Percentiles rank a stretch among this genome's conserved stretches.
Conservation (phyloP, 148 eudicot genomes). For the Spergularia marina region DNA sequence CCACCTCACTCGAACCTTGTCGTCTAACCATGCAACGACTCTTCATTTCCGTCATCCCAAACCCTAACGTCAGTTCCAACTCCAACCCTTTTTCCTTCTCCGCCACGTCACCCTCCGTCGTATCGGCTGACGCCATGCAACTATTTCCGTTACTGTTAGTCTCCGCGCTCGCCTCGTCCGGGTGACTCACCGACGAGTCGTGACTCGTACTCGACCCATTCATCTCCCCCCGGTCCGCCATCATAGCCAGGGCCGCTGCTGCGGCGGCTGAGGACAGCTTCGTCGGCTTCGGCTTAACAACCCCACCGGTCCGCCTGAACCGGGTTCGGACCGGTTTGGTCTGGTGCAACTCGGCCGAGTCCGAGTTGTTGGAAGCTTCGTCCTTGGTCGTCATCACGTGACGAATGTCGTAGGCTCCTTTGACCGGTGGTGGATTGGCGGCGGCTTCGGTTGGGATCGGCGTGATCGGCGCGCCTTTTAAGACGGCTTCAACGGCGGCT, state of each 20-base stretch:
- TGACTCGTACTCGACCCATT: slow-evolving; percentile 53
- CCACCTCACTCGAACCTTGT: background rate
- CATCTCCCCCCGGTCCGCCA: slow-evolving; percentile 26
- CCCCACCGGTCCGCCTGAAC: slow-evolving; percentile 47
- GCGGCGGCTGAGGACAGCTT: background rate
- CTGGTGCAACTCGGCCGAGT: slow-evolving; percentile 35
- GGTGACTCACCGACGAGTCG: slow-evolving; percentile 67
- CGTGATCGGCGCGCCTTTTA: slow-evolving; percentile 56
- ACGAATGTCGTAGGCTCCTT: slow-evolving; percentile 59
- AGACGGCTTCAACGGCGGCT: slow-evolving; percentile 60
- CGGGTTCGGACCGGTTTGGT: slow-evolving; percentile 42
- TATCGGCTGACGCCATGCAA: slow-evolving; percentile 34
- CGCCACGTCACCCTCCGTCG: slow-evolving; percentile 24
- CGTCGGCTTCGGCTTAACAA: slow-evolving; percentile 32
- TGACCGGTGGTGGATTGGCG: slow-evolving; percentile 45
- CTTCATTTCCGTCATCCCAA: slow-evolving; percentile 16
- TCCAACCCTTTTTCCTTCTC: slow-evolving; percentile 33
- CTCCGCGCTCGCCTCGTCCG: slow-evolving; percentile 34
- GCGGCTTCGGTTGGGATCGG: slow-evolving; percentile 43
- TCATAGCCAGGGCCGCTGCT: background rate
- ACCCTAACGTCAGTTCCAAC: slow-evolving; percentile 59
- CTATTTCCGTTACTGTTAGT: slow-evolving; percentile 13
- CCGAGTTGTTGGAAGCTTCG: slow-evolving; percentile 22
- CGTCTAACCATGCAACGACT: slow-evolving; percentile 2
- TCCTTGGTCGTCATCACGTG: slow-evolving; percentile 53